Evolutionary conservation across 2,329 filamentous ascomycete species (phyloP).

Genomic region (Sporothrix brunneoviolacea): DNA sequence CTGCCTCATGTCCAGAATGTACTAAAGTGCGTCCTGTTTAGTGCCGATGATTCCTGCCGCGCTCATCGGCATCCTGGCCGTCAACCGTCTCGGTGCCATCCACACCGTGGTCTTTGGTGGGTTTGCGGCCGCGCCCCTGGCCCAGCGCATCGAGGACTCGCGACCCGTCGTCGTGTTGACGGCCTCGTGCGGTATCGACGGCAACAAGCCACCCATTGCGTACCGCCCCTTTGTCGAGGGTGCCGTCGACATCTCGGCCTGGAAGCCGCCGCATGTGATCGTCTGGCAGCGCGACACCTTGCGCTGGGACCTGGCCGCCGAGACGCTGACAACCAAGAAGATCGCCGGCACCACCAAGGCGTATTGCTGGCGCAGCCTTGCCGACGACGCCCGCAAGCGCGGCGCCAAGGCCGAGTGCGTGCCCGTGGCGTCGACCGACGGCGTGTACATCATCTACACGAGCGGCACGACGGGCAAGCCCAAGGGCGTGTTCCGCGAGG

Average conservation of each 20-base stretch:
- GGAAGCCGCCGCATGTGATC: slow-evolving; percentile 67
- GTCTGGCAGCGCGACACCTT: slow-evolving; percentile 79
- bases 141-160: slow-evolving; percentile 82
- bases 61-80: slow-evolving; percentile 77
- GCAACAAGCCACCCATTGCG: slow-evolving; percentile 68
- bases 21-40: too few species aligned
- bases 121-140: slow-evolving; percentile 73
- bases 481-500: slow-evolving; percentile 76
- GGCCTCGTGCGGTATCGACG: slow-evolving; percentile 88
- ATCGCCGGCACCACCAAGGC: background rate
- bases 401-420: slow-evolving; percentile 67
- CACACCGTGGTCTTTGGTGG: slow-evolving; percentile 92
- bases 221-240: slow-evolving; percentile 73
- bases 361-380: slow-evolving; percentile 63
- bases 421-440: slow-evolving; percentile 69
- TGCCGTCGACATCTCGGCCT: slow-evolving; percentile 58
- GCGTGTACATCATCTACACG: slow-evolving; percentile 87
- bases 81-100: slow-evolving; percentile 74
- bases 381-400: slow-evolving; percentile 62
- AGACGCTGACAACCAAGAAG: slow-evolving; percentile 29
- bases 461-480: slow-evolving; percentile 75
- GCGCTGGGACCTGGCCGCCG: slow-evolving; percentile 62
- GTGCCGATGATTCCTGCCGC: slow-evolving; percentile 95
- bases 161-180: slow-evolving; percentile 72
- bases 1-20: too few species aligned